Base-by-base conservation (phyloP, 139 green algal species). In the Gonium pectorale region DNA sequence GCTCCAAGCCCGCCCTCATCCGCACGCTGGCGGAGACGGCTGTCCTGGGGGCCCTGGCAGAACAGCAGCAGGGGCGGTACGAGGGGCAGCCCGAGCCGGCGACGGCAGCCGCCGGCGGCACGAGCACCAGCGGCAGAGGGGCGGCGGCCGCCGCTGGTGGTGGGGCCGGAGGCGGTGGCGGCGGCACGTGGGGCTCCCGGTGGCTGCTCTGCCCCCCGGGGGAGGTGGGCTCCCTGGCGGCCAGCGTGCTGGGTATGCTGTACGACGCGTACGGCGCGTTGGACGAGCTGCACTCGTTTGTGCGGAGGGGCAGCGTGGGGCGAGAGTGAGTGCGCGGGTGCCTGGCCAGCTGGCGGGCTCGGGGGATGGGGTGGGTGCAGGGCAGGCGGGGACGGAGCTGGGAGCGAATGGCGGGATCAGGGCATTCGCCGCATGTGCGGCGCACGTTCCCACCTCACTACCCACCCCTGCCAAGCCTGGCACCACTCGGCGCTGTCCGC, bases 241-340 rank as follows among this genome's bases (percentile, higher is more conserved):
- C 3, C 7, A 1, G n/a, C 21, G 33, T 83, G 77, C 77, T 83
- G 43, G 13, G 60, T 31, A 59, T 70, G 54, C 44, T 83, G 77
- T 56, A 33, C 43, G 43, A 43, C 43, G 62, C n/a, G 77, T 64
- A 35, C n/a, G 77, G 9, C 27, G 43, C 52, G 15, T 43, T 83
- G 77, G 41, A 83, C 19, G 8, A 21, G 3, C 63, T 73, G 77
- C 15, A 8, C n/a, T 22, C 35, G 0, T 83, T 38, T 43, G 7
- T n/a, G 19, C 60, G 44, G 33, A 7, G 22, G 31, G 60, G 77
- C 43, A 21, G 31, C 5, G 17, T 46, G n/a, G 31, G 31, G 21
- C 37, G 43, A 24, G 43, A 69, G 40, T 81, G 56, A 67, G 72
- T 80, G 5, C n/a, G 62, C 3, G 29, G 49, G 49, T 13, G 49